Conservation (phyloP, 805 yeast species). For the Candida taoyuanica region DNA sequence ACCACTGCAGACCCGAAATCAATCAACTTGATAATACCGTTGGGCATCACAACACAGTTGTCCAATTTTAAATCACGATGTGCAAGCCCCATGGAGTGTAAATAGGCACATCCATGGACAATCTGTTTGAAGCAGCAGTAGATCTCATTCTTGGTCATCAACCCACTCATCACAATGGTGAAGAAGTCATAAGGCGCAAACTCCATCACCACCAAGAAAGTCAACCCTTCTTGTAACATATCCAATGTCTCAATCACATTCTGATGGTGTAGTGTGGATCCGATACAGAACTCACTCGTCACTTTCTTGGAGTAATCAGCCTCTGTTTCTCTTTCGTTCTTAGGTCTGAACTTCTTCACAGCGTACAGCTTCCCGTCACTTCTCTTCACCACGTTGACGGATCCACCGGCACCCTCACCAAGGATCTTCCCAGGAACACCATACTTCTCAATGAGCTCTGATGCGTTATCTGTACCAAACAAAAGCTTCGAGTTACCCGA, state of each 20-base stretch:
- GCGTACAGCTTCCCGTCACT: slow-evolving; percentile 67
- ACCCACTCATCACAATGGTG: slow-evolving; percentile 86
- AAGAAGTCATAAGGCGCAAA: slow-evolving; percentile 90
- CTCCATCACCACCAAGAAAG: slow-evolving; percentile 81
- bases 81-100: slow-evolving; percentile 81
- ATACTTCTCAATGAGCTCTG: slow-evolving; percentile 52
- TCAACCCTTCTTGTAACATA: slow-evolving; percentile 61
- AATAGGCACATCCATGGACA: slow-evolving; percentile 63
- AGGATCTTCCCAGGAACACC: slow-evolving; percentile 69
- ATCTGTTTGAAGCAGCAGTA: slow-evolving; percentile 83
- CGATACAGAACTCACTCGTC: slow-evolving; percentile 76
- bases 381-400: slow-evolving; percentile 74
- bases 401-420: slow-evolving; percentile 95
- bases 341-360: slow-evolving; percentile 77
- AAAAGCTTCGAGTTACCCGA: slow-evolving; percentile 27
- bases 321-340: slow-evolving; percentile 55
- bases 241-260: slow-evolving; percentile 81
- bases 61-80: slow-evolving; percentile 92
- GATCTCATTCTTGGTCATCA: slow-evolving; percentile 65
- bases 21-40: slow-evolving; percentile 79
- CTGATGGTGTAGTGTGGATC: slow-evolving; percentile 71
- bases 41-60: slow-evolving; percentile 76
- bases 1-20: slow-evolving; percentile 94
- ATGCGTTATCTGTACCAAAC: slow-evolving; percentile 36
- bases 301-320: slow-evolving; percentile 74